Evolutionary conservation across 2,329 filamentous ascomycete genomes (phyloP), one percentile per base, ranked within the genome.

Genomic region (Mycosphaerella sp.): DNA sequence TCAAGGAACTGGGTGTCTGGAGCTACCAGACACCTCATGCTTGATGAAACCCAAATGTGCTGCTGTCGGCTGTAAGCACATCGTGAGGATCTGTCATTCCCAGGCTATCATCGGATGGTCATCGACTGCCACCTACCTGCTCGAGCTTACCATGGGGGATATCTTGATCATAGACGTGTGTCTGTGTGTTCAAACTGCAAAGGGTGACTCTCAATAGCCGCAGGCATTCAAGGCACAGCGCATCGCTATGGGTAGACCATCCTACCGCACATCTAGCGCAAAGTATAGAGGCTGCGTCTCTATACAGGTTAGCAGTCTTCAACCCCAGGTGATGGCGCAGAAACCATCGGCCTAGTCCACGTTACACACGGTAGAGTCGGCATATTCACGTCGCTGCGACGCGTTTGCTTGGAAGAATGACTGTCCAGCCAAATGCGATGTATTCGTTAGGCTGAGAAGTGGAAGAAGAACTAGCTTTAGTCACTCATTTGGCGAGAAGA

Each of bases 11-110:
- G 28, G 42, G 28, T 35, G 32, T 44, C 41, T 39, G 40, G 53
- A 39, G 53, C 50, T 52, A 46, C 42, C 50, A 54, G 48, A 52
- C 43, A 49, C 41, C 25, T 44, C 32, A 53, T 52, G 45, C 49
- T 54, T 58, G 51, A 52, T 52, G 40, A 42, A 42, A 16, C 45
- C 28, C 36, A 27, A 36, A 55, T 36, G 50, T 53, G 50, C 44
- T 57, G 43, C 45, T 49, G 10, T 34, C 4, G 4, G 45, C 32
- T 49, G 45, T 42, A 39, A 41, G 45, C 45, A 25, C 21, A 42
- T 49, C 27, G 39, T 13, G 25, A 49, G 36, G 18, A 34, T 2
- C 44, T 49, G 37, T 27, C 36, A 41, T 14, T 2, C 14, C 45
- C 35, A 32, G 37, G 39, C 28, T 42, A 17, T 21, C 30, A 27